These are phyloP conservation scores for Leptographium wingfieldii DNA, from an alignment of 2,329 filamentous ascomycete genomes.

Conservation along the genomic window DNA sequence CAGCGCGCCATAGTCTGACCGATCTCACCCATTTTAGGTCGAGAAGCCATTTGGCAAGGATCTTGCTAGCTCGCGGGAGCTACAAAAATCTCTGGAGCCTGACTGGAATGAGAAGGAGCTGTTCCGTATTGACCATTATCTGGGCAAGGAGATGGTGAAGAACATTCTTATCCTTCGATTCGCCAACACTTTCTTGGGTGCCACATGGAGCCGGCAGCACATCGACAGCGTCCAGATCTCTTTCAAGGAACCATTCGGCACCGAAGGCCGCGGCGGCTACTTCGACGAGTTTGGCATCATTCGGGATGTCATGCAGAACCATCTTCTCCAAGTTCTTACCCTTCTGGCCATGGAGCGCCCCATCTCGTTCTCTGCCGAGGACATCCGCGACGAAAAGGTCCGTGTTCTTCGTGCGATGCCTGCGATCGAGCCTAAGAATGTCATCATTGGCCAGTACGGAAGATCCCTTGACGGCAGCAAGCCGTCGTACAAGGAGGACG, in stretches of 20 bases:
- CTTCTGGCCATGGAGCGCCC: constrained; percentile 96
- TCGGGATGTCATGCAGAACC: constrained; percentile 99
- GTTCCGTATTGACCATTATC: constrained; percentile 98
- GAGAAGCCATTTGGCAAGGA: constrained; percentile 99
- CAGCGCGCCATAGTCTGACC: not conserved
- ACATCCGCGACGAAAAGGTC: constrained; percentile 98
- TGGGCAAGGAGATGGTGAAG: constrained; percentile 99
- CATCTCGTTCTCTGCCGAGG: constrained; percentile 94
- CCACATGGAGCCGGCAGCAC: constrained; percentile 98
- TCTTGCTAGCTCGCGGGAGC: constrained; percentile 80
- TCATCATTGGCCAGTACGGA: constrained; percentile 98
- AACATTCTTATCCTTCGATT: constrained; percentile 97
- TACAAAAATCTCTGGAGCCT: constrained; percentile 87
- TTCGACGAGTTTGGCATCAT: constrained; percentile 99
- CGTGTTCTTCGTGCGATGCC: constrained; percentile 89
- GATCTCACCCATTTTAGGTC: constrained; percentile 42
- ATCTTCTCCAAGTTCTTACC: constrained; percentile 90
- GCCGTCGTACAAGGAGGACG: constrained; percentile 96
- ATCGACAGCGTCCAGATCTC: constrained; percentile 99
- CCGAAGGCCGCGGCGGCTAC: constrained; percentile 93
- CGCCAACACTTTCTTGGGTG: constrained; percentile 96
- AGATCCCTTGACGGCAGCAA: constrained; percentile 93
- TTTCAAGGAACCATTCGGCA: constrained; percentile 99
- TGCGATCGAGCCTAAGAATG: constrained; percentile 95
- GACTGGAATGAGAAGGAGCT: constrained; percentile 99